Evolutionary conservation across 2,329 filamentous ascomycete genomes (phyloP).

Genomic region (Fonsecaea monophora): DNA sequence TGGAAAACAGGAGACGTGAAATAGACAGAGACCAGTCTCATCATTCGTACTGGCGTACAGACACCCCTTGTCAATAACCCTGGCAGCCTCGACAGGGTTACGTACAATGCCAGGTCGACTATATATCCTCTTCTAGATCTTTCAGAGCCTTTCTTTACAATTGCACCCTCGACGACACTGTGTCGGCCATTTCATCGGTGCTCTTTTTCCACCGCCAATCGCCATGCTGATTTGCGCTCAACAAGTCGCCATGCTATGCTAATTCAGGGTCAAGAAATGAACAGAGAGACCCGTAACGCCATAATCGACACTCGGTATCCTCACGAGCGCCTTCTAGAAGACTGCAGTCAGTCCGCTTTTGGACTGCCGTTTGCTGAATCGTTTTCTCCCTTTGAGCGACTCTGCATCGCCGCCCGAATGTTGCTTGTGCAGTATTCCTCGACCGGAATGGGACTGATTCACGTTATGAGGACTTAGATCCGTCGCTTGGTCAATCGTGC

Average conservation of each 20-base stretch:
- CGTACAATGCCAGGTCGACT: neutral
- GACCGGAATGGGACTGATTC: conserved; percentile 48
- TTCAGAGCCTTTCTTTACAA: conserved; percentile 14
- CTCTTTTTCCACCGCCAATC: conserved; percentile 21
- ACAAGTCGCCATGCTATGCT: conserved; percentile 34
- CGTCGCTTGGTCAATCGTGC: conserved; percentile 51
- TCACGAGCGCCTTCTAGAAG: conserved; percentile 62
- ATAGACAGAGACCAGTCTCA: conserved; percentile 1
- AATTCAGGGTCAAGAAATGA: conserved; percentile 26
- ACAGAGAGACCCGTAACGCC: conserved; percentile 8
- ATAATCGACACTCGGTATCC: neutral
- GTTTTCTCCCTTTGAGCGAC: conserved; percentile 65
- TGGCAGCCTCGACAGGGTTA: neutral
- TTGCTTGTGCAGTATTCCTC: conserved; percentile 54
- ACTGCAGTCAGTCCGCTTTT: conserved; percentile 92
- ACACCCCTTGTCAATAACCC: neutral
- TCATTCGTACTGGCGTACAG: conserved; percentile 1
- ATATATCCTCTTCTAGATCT: conserved; percentile 27
- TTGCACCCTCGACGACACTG: conserved; percentile 13
- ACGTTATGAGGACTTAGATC: conserved; percentile 45
- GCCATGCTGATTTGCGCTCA: conserved; percentile 27
- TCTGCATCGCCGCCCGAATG: conserved; percentile 56
- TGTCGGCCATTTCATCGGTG: conserved; percentile 5
- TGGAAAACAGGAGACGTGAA: neutral
- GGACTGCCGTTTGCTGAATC: conserved; percentile 90